Conservation (phyloP, 2,329 filamentous ascomycete species). For the Fusarium sp. region DNA sequence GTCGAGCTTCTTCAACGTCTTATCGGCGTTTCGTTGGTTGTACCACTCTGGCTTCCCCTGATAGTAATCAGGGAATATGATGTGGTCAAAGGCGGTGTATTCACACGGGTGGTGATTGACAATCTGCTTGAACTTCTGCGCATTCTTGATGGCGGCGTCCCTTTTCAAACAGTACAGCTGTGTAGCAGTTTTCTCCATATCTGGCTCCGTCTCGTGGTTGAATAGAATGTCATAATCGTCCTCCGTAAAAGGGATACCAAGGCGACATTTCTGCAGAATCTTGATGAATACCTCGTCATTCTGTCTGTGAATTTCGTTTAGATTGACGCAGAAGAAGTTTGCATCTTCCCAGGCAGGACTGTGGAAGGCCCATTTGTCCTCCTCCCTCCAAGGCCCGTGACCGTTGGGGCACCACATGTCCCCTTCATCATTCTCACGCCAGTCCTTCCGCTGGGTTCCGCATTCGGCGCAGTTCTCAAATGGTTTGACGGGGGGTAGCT, state of each 20-base stretch:
- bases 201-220: conserved; percentile 51
- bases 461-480: conserved; percentile 52
- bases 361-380: conserved; percentile 70
- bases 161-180: conserved; percentile 13
- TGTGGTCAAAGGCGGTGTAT: no score
- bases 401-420: background rate
- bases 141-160: background rate
- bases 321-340: conserved; percentile 63
- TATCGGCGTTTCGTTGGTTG: background rate
- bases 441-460: background rate
- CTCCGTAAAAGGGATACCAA: conserved; percentile 54
- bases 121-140: background rate
- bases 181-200: conserved; percentile 41
- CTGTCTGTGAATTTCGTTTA: conserved; percentile 68
- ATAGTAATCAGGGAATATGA: no score
- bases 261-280: conserved; percentile 66
- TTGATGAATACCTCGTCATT: conserved; percentile 63
- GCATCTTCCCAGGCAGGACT: conserved; percentile 66
- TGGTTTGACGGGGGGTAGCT: conserved; percentile 68
- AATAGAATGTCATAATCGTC: conserved; percentile 57
- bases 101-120: no score
- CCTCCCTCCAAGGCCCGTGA: background rate
- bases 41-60: no score
- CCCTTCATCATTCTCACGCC: no score
- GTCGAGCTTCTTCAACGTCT: background rate